Evolutionary conservation across 805 yeast species (phyloP).

Genomic region (Candida dajiaensis): DNA sequence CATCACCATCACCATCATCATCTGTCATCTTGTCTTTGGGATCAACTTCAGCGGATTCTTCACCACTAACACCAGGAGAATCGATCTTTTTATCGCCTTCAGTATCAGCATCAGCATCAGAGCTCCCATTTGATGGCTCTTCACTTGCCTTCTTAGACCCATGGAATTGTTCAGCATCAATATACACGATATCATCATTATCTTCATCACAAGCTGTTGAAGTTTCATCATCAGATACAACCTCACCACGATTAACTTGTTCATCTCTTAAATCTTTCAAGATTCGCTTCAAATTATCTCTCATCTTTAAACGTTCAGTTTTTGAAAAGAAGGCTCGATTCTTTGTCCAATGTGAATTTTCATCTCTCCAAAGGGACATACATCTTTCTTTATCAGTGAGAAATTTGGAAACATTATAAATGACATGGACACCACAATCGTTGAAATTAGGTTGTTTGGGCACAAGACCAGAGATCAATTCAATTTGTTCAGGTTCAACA

Average conservation of each 20-base stretch:
- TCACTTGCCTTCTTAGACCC: background rate
- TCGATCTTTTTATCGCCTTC: too few species aligned
- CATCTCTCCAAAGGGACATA: constrained; percentile 40
- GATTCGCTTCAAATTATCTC: background rate
- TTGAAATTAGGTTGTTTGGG: constrained; percentile 85
- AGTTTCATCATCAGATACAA: background rate
- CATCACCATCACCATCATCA: background rate
- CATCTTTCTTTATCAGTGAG: constrained; percentile 44
- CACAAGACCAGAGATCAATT: constrained; percentile 46
- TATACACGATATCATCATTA: constrained; percentile 4
- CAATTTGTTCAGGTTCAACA: constrained; percentile 41
- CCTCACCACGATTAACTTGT: constrained; percentile 4
- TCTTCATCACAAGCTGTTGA: background rate
- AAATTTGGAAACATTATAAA: constrained; percentile 63
- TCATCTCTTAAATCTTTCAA: background rate
- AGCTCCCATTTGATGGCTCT: background rate
- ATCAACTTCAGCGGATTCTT: too few species aligned
- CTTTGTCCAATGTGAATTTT: background rate
- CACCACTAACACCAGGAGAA: too few species aligned
- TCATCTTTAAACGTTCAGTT: constrained; percentile 4
- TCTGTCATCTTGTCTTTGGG: too few species aligned
- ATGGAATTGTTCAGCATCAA: constrained; percentile 6
- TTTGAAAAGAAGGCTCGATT: background rate
- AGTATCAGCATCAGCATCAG: background rate
- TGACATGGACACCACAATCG: constrained; percentile 93